Base-by-base conservation (phyloP, 495 filamentous ascomycete species). In the Lasiosphaeria hispida region DNA sequence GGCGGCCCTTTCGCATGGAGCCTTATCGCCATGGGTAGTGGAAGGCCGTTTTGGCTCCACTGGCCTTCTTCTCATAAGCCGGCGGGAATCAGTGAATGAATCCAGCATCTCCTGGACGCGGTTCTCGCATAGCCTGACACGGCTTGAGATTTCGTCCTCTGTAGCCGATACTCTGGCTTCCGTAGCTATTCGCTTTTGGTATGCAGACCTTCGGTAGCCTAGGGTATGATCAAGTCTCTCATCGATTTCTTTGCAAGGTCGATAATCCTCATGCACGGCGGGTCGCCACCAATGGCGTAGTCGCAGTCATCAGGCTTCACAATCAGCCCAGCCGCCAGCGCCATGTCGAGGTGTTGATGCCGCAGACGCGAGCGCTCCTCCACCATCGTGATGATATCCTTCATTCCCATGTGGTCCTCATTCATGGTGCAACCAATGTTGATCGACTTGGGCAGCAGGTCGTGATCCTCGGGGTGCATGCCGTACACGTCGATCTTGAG, bases 401-500 rank as follows among this genome's bases (percentile, higher is more conserved):
- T 79, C 2, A 83, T 62, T 4, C 80, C 81, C n/a, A 45, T 40
- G 35, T 64, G 56, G 41, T 41, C 53, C 7, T 8, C 40, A 35
- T 37, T 17, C 14, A 52, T 18, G 30, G 13, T 11, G 10, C 33
- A 23, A 17, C 62, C 57, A 35, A 58, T 17, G 7, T 35, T 53
- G 11, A 51, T 9, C 13, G 48, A 43, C 39, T 43, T 10, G 23
- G 19, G 47, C 35, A 38, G 1, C 13, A 17, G 33, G 33, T 37
- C 53, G 9, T 36, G 3, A 0, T 47, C 53, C 1, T 30, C 35
- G 13, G 35, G 23, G 48, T 70, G 67, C 30, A 75, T 61, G n/a
- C 77, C 77, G 65, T 83, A 83, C 34, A 83, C 74, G 58, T 83
- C 81, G 3, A 77, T 59, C 62, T 73, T 75, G 19, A 83, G 63